Evolutionary conservation across 1,284 basidiomycete species (phyloP).

Genomic region (Rhodotorula sp.): DNA sequence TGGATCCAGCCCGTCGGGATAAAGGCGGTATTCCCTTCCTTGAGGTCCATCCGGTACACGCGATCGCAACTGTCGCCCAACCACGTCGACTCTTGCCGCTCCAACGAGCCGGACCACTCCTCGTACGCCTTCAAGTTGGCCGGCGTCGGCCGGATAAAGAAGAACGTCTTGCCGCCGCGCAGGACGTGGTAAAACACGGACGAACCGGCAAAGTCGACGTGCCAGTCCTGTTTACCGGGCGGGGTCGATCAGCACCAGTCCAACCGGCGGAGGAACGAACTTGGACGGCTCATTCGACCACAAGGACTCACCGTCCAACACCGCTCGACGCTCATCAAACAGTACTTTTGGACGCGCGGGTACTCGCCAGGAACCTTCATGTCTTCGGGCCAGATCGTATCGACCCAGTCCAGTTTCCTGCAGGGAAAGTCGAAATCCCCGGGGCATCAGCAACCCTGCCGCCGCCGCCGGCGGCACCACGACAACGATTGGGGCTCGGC

Average conservation of each 20-base stretch:
- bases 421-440: constrained; percentile 10
- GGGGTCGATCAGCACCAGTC: too few species aligned
- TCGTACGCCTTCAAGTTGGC: constrained; percentile 75
- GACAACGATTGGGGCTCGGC: neutral
- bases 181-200: constrained; percentile 93
- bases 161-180: constrained; percentile 69
- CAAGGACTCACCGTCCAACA: constrained; percentile 75
- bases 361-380: constrained; percentile 54
- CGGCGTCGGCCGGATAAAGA: constrained; percentile 87
- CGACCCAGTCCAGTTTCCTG: constrained; percentile 92
- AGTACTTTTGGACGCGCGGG: constrained; percentile 95
- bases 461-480: too few species aligned
- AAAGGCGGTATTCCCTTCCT: constrained; percentile 57
- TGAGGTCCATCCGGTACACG: constrained; percentile 64
- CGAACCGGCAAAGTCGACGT: constrained; percentile 91
- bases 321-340: constrained; percentile 80
- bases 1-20: constrained; percentile 98
- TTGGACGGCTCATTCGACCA: too few species aligned
- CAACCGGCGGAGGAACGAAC: too few species aligned
- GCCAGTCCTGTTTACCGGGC: constrained; percentile 62
- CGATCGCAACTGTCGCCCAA: constrained; percentile 85
- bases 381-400: constrained; percentile 78
- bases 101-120: constrained; percentile 67
- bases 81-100: constrained; percentile 83
- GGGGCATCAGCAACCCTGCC: neutral